Evolutionary conservation across 116 monocot species (phyloP), one percentile per base, ranked within the genome.

Genomic region (Cymodocea nodosa): DNA sequence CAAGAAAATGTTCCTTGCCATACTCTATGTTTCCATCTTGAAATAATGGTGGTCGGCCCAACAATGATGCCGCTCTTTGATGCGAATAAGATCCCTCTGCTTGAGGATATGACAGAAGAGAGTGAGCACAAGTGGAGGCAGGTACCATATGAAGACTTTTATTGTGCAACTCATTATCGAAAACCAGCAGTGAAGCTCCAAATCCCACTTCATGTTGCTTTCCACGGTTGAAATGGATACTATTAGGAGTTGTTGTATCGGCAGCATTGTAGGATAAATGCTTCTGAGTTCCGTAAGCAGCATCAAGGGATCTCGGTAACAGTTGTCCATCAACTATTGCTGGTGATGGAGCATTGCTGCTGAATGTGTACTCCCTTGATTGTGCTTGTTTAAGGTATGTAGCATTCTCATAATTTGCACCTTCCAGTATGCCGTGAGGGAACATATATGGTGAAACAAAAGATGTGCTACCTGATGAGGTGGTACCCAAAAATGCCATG

Each of bases 61-160:
- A 66, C 52, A 52, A 17, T 25, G 66, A 52, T 34, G 15, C 51
- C 53, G 12, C 51, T 4, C 22, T 0, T 52, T 52, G 52, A 16
- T 67, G 18, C 7, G 34, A 35, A 16, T 50, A 54, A 67, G 53
- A 52, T 16, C 4, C 25, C 52, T 35, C 30, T 19, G 67, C 10
- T 54, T 67, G 67, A 56, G 57, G 30, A 30, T 30, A 68, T 44
- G 68, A 68, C 68, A 68, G 68, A 68, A 68, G 68, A 68, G 68
- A 68, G 57, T 36, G 68, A 68, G 48, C 68, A 58, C 68, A 23
- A 58, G 14, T 18, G 34, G 68, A 56, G 35, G 15, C 44, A 56
- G 68, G 20, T 56, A 57, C 23, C 23, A 13, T 40, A 36, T 35
- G 52, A 39, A 44, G 57, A 57, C 15, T 39, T 39, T 36, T 54